Base-by-base conservation (phyloP, 2,329 filamentous ascomycete species). In the Beauveria rudraprayagi region DNA sequence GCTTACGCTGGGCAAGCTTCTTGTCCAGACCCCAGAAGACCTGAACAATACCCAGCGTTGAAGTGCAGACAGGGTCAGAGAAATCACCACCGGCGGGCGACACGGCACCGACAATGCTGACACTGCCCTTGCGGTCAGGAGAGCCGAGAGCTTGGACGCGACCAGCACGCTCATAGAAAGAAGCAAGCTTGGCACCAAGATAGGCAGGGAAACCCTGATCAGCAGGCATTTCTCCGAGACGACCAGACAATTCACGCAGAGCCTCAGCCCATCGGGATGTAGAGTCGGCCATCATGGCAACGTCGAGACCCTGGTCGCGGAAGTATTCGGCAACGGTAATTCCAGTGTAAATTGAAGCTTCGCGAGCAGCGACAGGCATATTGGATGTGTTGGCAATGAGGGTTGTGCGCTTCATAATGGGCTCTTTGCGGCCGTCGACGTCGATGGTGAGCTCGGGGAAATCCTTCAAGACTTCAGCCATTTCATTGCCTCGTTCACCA, bases 21-120 rank as follows among this genome's bases (percentile, higher is more conserved):
- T 99, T 97, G 83, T 99, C 94, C 56, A 97, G 84, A 83, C 94
- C 94, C 94, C 94, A 99, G 81, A 99, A 99, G 68, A 99, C 94
- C 76, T 99, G 94, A 70, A 99, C 94, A 72, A 99, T 99, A 84
- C 90, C 86, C 53, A 99, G 87, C 22, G 94, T 99, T 66, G 90
- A 89, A 63, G 85, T 91, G 16, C 94, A 99, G 71, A 99, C 94
- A 22, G 94, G 94, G 78, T 99, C 94, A 51, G 94, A 97, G 82
- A 97, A 99, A 81, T 99, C 94, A 85, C 94, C 94, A 80, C 93
- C 94, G 14, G 94, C 94, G 57, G 94, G 94, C 68, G 91, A 96
- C 76, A 99, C 94, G 63, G 94, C 94, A 71, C 92, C 94, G 70
- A 99, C 94, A 70, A 99, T 97, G 74, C 91, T 96, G 78, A 99